phyloP scores from a whole-genome alignment of 306 rosid genomes.

The Lathyrus tuberosus region DNA sequence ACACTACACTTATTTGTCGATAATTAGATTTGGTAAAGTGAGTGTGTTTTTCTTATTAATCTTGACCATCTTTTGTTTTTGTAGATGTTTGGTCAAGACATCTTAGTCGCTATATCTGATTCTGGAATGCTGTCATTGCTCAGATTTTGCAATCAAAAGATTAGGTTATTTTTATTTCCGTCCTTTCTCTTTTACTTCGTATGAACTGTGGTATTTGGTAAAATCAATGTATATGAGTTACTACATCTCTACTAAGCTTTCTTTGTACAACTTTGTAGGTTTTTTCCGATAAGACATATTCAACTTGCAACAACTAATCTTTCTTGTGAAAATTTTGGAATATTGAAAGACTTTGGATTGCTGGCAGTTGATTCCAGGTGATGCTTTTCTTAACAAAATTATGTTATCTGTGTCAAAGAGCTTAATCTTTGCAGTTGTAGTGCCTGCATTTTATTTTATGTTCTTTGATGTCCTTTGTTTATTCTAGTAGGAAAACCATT shows the following conservation, averaged over 20 bases:
- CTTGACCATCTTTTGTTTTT: background rate
- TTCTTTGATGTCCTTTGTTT: too few relatives aligned
- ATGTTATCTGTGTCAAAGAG: too few relatives aligned
- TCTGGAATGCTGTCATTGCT: slow-evolving; percentile 90
- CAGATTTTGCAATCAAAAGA: slow-evolving; percentile 86
- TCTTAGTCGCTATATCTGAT: slow-evolving; percentile 79
- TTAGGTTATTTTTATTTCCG: slow-evolving; percentile 52
- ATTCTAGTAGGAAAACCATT: too few relatives aligned
- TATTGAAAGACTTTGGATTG: slow-evolving; percentile 65
- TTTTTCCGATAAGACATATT: slow-evolving; percentile 71
- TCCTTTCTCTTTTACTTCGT: background rate
- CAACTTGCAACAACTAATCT: slow-evolving; percentile 58
- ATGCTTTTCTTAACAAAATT: background rate
- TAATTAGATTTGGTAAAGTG: too few relatives aligned
- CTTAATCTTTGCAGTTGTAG: too few relatives aligned
- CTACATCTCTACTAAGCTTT: background rate
- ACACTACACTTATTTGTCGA: too few relatives aligned
- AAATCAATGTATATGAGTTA: too few relatives aligned
- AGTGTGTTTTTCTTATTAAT: too few relatives aligned
- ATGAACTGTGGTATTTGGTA: background rate
- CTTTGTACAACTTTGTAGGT: slow-evolving; percentile 52
- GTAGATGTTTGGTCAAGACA: slow-evolving; percentile 79
- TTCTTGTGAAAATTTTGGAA: slow-evolving; percentile 44
- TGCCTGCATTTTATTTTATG: too few relatives aligned
- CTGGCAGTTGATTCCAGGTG: slow-evolving; percentile 78